Percentiles rank a stretch among this genome's conserved stretches.
phyloP scores from a whole-genome alignment of 2,329 filamentous ascomycete species.

The Fusarium agapanthi region DNA sequence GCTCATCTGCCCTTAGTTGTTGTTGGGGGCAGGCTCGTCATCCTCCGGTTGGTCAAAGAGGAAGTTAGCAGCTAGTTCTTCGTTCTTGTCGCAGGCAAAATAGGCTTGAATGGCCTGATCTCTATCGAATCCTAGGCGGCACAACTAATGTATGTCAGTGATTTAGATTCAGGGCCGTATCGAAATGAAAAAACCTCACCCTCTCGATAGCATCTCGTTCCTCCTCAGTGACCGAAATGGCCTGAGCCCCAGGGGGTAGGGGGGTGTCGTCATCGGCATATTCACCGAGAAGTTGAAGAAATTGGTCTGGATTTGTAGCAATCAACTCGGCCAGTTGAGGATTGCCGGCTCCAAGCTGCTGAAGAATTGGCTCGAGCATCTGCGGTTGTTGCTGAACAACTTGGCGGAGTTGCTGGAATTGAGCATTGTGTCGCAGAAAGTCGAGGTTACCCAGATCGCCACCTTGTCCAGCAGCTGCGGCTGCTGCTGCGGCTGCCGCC shows the following conservation, averaged over 20 bases:
- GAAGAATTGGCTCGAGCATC: conserved; percentile 98
- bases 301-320: conserved; percentile 89
- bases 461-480: conserved; percentile 58
- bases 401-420: conserved; percentile 97
- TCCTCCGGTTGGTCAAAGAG: conserved; percentile 97
- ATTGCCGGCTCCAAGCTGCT: conserved; percentile 94
- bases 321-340: conserved; percentile 94
- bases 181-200: conserved; percentile 59
- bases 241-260: conserved; percentile 86
- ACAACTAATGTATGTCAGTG: conserved; percentile 67
- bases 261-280: conserved; percentile 85
- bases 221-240: conserved; percentile 92
- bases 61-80: conserved; percentile 97
- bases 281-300: conserved; percentile 88
- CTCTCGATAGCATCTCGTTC: conserved; percentile 97
- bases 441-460: conserved; percentile 81
- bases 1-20: conserved; percentile 45
- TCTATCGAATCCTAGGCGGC: conserved; percentile 89
- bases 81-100: conserved; percentile 99
- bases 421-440: conserved; percentile 92
- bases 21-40: conserved; percentile 65
- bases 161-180: conserved; percentile 42
- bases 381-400: conserved; percentile 97
- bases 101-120: conserved; percentile 97
- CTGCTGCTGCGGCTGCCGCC: conserved; percentile 55